Evolutionary conservation across 768 basidiomycete genomes (phyloP).

Genomic region (Cyathus striatus): DNA sequence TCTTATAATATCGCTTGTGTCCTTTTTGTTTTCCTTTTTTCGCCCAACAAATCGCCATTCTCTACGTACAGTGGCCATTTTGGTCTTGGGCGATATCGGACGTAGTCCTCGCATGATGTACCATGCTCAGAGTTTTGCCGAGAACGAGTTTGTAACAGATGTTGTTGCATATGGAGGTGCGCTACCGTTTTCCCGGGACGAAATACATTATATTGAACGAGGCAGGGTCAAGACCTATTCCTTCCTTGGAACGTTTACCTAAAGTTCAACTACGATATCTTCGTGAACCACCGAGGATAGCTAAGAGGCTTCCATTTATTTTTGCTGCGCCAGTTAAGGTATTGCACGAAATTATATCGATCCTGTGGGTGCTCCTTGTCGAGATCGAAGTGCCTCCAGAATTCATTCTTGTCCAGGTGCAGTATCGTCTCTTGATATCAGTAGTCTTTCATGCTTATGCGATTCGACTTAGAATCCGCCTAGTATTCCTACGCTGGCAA

Average conservation of each 20-base stretch:
- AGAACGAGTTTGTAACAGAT: constrained; percentile 69
- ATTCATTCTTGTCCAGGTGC: constrained; percentile 86
- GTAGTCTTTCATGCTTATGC: neutral
- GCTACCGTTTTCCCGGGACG: constrained; percentile 8
- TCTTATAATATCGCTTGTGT: constrained; percentile 18
- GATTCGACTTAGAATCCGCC: constrained; percentile 76
- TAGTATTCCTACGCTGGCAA: constrained; percentile 86
- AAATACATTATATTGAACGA: constrained; percentile 5
- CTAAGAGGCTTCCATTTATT: constrained; percentile 57
- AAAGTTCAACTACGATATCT: constrained; percentile 66
- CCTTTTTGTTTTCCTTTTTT: no score
- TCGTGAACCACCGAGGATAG: constrained; percentile 49
- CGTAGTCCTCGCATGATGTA: constrained; percentile 99
- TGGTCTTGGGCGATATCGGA: constrained; percentile 95
- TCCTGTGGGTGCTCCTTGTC: constrained; percentile 60
- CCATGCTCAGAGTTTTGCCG: constrained; percentile 89
- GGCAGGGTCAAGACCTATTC: constrained; percentile 77
- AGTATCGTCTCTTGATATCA: constrained; percentile 14
- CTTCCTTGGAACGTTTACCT: constrained; percentile 64
- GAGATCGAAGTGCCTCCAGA: constrained; percentile 65
- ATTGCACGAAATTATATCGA: constrained; percentile 54
- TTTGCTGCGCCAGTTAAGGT: constrained; percentile 82
- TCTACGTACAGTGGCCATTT: constrained; percentile 72
- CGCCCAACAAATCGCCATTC: constrained; percentile 31
- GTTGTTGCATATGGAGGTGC: constrained; percentile 85